Percentiles rank a stretch among this genome's conserved stretches.
Conservation (phyloP, 208 protist species). For the Acanthamoeba castellanii region DNA sequence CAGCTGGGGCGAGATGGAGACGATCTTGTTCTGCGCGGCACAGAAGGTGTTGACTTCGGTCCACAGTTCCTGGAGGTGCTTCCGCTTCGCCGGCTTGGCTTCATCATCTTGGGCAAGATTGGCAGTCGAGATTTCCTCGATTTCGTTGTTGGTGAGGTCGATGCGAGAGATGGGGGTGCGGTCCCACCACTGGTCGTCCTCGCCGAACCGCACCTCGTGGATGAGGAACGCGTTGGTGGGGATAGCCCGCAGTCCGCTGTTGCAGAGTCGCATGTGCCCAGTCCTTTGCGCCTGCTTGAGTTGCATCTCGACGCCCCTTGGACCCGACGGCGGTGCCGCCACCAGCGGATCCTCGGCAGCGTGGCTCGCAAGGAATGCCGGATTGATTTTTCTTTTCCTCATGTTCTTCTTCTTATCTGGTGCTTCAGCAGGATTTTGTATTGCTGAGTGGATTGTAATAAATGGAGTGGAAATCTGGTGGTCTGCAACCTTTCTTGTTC, state of each 20-base stretch:
- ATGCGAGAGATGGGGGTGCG: background rate
- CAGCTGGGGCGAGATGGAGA: background rate
- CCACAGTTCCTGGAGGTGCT: slow-evolving; percentile 11
- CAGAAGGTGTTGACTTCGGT: background rate
- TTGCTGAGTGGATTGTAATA: background rate
- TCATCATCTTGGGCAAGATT: background rate
- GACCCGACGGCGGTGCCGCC: background rate
- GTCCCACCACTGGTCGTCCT: slow-evolving; percentile 39
- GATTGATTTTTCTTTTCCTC: slow-evolving; percentile 20
- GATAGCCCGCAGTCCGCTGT: background rate
- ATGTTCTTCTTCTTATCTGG: background rate
- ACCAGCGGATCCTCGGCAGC: background rate
- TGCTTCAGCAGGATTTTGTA: no score
- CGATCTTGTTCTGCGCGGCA: slow-evolving; percentile 22
- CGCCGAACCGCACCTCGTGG: slow-evolving; percentile 31
- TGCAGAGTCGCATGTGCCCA: slow-evolving; percentile 9
- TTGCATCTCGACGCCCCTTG: background rate
- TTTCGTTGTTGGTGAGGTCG: slow-evolving; percentile 33
- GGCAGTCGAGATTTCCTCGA: background rate
- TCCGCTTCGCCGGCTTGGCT: background rate
- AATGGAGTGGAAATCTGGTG: background rate
- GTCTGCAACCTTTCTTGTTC: background rate
- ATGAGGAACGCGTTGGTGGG: slow-evolving; percentile 16
- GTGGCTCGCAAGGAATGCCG: slow-evolving; percentile 21
- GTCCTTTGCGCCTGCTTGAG: slow-evolving; percentile 51